These are phyloP conservation scores for Phaseolus coccineus DNA, from an alignment of 331 rosid genomes.

Conservation along the genomic window DNA sequence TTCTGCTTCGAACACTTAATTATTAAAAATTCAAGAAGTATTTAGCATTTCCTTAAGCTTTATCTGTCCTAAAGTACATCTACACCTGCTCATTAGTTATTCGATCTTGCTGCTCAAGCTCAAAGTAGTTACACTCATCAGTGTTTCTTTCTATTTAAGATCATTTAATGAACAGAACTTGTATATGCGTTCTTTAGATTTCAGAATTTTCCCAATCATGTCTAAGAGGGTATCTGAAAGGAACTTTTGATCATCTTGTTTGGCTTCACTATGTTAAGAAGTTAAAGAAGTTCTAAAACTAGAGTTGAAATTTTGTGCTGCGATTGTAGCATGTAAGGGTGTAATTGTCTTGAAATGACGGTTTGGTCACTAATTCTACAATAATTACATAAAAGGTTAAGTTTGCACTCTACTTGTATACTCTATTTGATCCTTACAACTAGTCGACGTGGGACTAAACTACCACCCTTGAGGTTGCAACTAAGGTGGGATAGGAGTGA, in stretches of 20 bases:
- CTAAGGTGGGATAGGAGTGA: too few relatives aligned
- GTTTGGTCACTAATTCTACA: not conserved
- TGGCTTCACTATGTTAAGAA: constrained; percentile 13
- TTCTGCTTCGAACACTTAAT: constrained; percentile 28
- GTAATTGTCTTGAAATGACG: not conserved
- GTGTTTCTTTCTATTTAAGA: constrained; percentile 1
- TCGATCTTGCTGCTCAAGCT: constrained; percentile 15
- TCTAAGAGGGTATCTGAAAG: constrained; percentile 9
- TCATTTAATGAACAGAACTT: constrained; percentile 25
- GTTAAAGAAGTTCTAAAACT: constrained; percentile 15
- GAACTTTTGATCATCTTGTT: constrained; percentile 31
- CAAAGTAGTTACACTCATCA: not conserved
- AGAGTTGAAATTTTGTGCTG: constrained; percentile 7
- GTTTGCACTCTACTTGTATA: too few relatives aligned
- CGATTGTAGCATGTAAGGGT: not conserved
- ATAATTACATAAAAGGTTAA: too few relatives aligned
- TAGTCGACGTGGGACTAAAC: too few relatives aligned
- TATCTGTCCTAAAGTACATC: constrained; percentile 20
- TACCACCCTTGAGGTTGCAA: too few relatives aligned
- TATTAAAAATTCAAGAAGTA: constrained; percentile 22
- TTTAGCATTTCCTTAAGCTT: constrained; percentile 25
- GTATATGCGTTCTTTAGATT: constrained; percentile 25
- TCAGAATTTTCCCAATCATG: constrained; percentile 28
- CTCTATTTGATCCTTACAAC: too few relatives aligned
- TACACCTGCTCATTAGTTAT: constrained; percentile 3